Evolutionary conservation across 139 green algal species (phyloP), one percentile per base, ranked within the genome.

Genomic region (Picochlorum sp.): DNA sequence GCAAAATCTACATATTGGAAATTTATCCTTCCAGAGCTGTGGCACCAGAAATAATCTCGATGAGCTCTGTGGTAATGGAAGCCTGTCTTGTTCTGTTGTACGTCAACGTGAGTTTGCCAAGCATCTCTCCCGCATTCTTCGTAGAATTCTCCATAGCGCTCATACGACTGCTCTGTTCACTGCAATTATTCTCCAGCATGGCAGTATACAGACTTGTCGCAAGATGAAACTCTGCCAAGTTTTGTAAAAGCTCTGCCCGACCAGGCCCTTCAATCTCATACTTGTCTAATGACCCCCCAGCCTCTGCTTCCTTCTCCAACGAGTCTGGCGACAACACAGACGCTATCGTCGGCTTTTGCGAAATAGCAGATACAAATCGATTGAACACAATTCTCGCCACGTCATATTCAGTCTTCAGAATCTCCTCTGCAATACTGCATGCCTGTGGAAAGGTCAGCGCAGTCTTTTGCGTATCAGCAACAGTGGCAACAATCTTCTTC

Each of bases 61-160:
- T 98, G 10, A 99, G 86, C 83, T 98, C 92, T 2, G 90, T 98
- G 10, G 93, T 99, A 69, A 99, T 98, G 66, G 75, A 75, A 16
- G 92, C 88, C 44, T 75, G 68, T 64, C 71, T 63, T 20, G 71
- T 86, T 78, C 88, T 81, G 86, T 98, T 98, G 89, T 97, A 98
- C 18, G 74, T 76, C 21, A 98, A 83, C 20, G 92, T 98, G 7
- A 99, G 86, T 72, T 86, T 88, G 52, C 77, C 78, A 30, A 99
- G 81, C 85, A 99, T 97, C 66, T 99, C 94, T 18, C 69, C 82
- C 2, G 94, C 94, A 61, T 93, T 96, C 76, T 96, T 95, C 57
- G 90, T 96, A 24, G 88, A 96, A 76, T 84, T 95, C 79, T 99
- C 94, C 94, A 99, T 99, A 51, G 94, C 94, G 16, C 65, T 74